These are phyloP conservation scores for Lolium perenne DNA, from an alignment of 176 grass and related monocot genomes.

Conservation along the genomic window DNA sequence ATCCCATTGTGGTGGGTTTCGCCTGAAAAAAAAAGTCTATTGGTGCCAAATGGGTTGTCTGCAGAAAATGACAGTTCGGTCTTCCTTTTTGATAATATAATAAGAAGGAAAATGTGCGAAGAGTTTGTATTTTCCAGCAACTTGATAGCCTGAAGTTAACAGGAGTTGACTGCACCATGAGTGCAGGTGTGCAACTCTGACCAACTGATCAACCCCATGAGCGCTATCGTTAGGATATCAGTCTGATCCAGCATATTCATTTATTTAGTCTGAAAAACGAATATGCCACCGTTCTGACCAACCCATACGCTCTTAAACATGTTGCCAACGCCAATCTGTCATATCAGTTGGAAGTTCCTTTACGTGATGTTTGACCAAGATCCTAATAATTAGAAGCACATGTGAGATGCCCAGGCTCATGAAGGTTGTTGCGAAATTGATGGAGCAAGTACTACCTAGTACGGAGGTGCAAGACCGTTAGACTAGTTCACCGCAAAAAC, in stretches of 20 bases:
- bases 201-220: background rate
- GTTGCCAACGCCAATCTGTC: background rate
- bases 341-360: background rate
- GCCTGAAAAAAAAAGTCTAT: background rate
- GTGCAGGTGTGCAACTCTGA: background rate
- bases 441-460: background rate
- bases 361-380: constrained; percentile 17
- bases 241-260: background rate
- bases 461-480: background rate
- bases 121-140: background rate
- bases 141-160: background rate
- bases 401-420: background rate
- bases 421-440: constrained; percentile 26
- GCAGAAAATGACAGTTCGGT: background rate
- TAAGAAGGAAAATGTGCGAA: background rate
- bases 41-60: background rate
- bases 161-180: background rate
- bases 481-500: background rate
- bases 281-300: background rate
- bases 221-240: background rate
- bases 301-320: background rate
- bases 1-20: too few relatives aligned
- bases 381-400: constrained; percentile 7
- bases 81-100: background rate
- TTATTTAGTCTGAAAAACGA: background rate